Evolutionary conservation across 2,329 filamentous ascomycete genomes (phyloP), one percentile per base, ranked within the genome.

Genomic region (Xylariales sp.): DNA sequence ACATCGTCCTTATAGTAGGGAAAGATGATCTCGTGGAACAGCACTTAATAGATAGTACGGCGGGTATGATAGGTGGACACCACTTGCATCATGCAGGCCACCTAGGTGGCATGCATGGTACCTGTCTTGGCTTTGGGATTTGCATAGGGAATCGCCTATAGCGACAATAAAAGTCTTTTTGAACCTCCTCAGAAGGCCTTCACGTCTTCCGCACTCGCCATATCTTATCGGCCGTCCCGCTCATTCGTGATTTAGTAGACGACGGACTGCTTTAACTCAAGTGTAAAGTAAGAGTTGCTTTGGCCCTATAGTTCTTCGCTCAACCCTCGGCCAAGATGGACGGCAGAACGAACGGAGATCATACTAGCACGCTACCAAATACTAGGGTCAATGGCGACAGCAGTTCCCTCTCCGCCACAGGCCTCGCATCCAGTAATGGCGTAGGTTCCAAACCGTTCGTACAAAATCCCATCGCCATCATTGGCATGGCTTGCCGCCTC

Each of bases 401-500:
- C 52, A 23, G 18, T 7, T 18, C 16, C n/a, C 3, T n/a, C 32
- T 41, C 7, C 8, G 32, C 52, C 7, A 5, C n/a, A 54, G 4
- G 9, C 2, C 30, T 53, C 30, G n/a, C 49, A 36, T 53, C 49
- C 16, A n/a, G 30, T 53, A 9, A 53, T 18, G 49, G 10, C 18
- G 34, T 53, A 32, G 49, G 14, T 9, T 12, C 52, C n/a, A 54
- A 54, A 28, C 5, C 52, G n/a, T 54, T 36, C 18, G 34, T 23
- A 9, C 61, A 63, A 34, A 28, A 28, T 14, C 65, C 65, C 0
- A 30, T 68, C 5, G 65, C 65, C 34, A 46, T 68, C 1, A 23
- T 68, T 9, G 65, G 65, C 12, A 49, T 68, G 36, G 65, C 61
- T 5, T 64, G 60, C 32, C 60, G 60, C 1, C 65, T 68, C 1